A percentile compares a stretch with the other conserved stretches of the same genome.
Conservation (phyloP, 371 early-diverging fungal genomes). For the Lichtheimia hyalospora region DNA sequence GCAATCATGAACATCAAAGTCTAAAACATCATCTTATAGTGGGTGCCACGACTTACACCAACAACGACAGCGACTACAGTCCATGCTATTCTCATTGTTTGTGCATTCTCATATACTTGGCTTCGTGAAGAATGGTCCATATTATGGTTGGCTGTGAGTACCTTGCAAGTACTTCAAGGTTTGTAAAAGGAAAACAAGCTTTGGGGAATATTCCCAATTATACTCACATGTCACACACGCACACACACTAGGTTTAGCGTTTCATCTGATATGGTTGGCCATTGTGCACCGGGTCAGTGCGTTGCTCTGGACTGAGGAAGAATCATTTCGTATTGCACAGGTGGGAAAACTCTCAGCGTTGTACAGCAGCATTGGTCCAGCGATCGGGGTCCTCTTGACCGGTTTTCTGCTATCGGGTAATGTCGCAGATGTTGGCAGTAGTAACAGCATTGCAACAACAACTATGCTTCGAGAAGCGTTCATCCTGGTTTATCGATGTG, state of each 20-base stretch:
- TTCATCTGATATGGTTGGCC: conserved; percentile 33
- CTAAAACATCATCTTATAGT: conserved; percentile 14
- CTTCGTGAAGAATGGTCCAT: conserved; percentile 18
- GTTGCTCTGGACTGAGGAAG: conserved; percentile 25
- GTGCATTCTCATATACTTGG: conserved; percentile 29
- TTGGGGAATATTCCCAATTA: neutral
- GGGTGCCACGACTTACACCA: conserved; percentile 26
- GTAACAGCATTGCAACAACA: neutral
- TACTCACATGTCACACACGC: too few species aligned
- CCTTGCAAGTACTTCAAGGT: conserved; percentile 14
- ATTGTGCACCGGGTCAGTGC: conserved; percentile 26
- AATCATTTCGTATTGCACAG: conserved; percentile 31
- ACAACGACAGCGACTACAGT: conserved; percentile 22
- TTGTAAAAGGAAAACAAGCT: neutral
- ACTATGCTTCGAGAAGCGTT: conserved; percentile 16
- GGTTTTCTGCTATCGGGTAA: conserved; percentile 22
- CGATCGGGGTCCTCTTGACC: conserved; percentile 26
- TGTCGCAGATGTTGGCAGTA: conserved; percentile 3
- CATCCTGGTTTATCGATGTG: conserved; percentile 20
- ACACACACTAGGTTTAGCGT: conserved; percentile 27
- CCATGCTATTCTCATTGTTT: conserved; percentile 28
- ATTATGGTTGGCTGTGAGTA: conserved; percentile 12
- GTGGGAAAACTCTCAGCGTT: conserved; percentile 27
- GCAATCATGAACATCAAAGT: neutral
- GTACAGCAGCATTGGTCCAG: conserved; percentile 37